Base-by-base conservation (phyloP, 345 rosid species). In the Bruguiera sexangula region DNA sequence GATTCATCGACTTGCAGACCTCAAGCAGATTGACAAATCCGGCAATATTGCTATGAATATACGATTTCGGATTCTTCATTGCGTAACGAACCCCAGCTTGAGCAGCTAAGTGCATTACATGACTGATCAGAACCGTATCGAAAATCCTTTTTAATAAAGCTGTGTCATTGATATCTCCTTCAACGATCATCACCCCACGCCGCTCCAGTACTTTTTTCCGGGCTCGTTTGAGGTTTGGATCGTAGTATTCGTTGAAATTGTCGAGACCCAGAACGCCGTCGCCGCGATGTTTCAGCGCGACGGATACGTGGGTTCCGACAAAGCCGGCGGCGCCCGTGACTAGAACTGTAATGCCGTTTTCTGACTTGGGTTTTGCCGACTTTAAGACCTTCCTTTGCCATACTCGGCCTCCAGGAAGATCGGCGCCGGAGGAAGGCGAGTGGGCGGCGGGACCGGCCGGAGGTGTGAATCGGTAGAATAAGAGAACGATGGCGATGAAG, bases 291-390 rank as follows among this genome's bases (percentile, higher is more conserved):
- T 81, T 75, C 3, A 88, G 73, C 27, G 90, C 81, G 24, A 87
- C 70, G 0, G 89, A 81, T 21, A 85, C 90, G 34, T 88, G 94
- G 5, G 85, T 76, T 0, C 97, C 95, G 4, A 88, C 91, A 65
- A 91, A 91, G 18, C 96, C 92, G n/a, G 92, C 86, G 5, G 97
- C 95, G 31, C 92, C 91, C 32, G 92, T 91, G 75, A 91, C 95
- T 3, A 91, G 74, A 20, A 91, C 88, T 2, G 84, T 82, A 53
- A 78, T 67, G 57, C 89, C 86, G 36, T 67, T 50, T 52, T 11
- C 69, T 6, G 85, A 66, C 39, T 79, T 73, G 1, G 88, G 81
- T 16, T 71, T 80, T 0, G 87, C 81, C 3, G 93, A 90, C 73
- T 84, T 82, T 3, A 72, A 75, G 27, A 88, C 77, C 65, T 75